These are phyloP conservation scores for Microbotryum scabiosae DNA, from an alignment of 1,284 basidiomycete genomes.

Conservation along the genomic window DNA sequence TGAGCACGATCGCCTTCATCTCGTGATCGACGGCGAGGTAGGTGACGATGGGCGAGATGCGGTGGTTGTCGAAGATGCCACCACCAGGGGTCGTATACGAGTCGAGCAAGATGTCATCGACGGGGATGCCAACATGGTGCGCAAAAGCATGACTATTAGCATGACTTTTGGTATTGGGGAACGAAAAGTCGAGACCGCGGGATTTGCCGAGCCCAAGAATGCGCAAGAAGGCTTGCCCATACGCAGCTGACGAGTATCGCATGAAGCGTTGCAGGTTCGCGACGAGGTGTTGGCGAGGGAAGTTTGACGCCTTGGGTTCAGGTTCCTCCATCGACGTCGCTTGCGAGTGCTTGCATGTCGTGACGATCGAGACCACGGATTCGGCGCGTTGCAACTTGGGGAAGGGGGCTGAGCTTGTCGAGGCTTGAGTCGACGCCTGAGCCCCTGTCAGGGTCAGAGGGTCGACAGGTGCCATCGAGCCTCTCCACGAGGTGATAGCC, in stretches of 20 bases:
- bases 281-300: slow-evolving; percentile 43
- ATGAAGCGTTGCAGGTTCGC: slow-evolving; percentile 46
- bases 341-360: slow-evolving; percentile 15
- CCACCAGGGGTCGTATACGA: slow-evolving; percentile 42
- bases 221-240: slow-evolving; percentile 45
- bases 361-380: slow-evolving; percentile 15
- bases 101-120: slow-evolving; percentile 46
- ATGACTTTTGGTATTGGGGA: slow-evolving; percentile 44
- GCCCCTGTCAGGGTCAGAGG: no score
- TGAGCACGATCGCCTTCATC: slow-evolving; percentile 40
- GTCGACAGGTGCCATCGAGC: no score
- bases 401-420: not conserved
- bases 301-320: slow-evolving; percentile 34
- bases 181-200: slow-evolving; percentile 42
- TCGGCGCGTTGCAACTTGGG: slow-evolving; percentile 3
- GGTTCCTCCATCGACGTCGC: slow-evolving; percentile 11
- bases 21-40: slow-evolving; percentile 45
- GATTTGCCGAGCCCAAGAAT: slow-evolving; percentile 44
- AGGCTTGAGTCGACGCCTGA: no score
- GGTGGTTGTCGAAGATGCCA: slow-evolving; percentile 35
- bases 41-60: slow-evolving; percentile 41
- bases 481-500: no score
- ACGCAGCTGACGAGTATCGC: slow-evolving; percentile 45
- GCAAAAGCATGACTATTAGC: slow-evolving; percentile 37
- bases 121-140: slow-evolving; percentile 45